Percentiles rank a stretch among this genome's conserved stretches.
These are phyloP conservation scores for Proliferodiscus dingleyae DNA, from an alignment of 2,329 filamentous ascomycete genomes.

Conservation along the genomic window DNA sequence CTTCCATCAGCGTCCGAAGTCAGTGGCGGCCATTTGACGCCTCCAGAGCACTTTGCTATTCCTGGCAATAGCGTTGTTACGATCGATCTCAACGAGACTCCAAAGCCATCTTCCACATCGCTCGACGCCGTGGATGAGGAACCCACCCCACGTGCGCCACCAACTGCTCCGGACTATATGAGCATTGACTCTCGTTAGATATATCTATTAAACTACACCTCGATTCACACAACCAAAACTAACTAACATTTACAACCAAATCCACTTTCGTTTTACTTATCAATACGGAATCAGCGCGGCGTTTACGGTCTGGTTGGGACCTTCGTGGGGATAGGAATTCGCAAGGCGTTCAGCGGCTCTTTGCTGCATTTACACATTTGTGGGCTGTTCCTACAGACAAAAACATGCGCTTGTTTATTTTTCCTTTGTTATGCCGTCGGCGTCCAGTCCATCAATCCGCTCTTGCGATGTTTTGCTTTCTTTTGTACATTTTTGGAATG, in stretches of 20 bases:
- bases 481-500: constrained; percentile 12
- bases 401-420: constrained; percentile 8
- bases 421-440: constrained; percentile 2
- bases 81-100: constrained; percentile 27
- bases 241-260: background rate
- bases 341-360: background rate
- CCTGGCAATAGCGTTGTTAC: constrained; percentile 17
- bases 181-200: constrained; percentile 1
- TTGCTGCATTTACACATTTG: constrained; percentile 4
- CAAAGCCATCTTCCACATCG: constrained; percentile 19
- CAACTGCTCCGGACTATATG: constrained; percentile 16
- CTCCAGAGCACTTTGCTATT: constrained; percentile 24
- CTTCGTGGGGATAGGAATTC: background rate
- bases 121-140: constrained; percentile 23
- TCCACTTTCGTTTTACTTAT: constrained; percentile 4
- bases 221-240: background rate
- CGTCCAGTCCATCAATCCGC: constrained; percentile 8
- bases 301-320: constrained; percentile 1
- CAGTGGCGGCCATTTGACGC: constrained; percentile 23
- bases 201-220: too few relatives aligned
- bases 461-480: constrained; percentile 6
- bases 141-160: constrained; percentile 26
- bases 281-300: constrained; percentile 10
- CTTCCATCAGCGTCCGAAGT: constrained; percentile 22
- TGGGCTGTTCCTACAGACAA: constrained; percentile 4